Conservation (phyloP, 163 green algal genomes). For the Scenedesmus sp. region DNA sequence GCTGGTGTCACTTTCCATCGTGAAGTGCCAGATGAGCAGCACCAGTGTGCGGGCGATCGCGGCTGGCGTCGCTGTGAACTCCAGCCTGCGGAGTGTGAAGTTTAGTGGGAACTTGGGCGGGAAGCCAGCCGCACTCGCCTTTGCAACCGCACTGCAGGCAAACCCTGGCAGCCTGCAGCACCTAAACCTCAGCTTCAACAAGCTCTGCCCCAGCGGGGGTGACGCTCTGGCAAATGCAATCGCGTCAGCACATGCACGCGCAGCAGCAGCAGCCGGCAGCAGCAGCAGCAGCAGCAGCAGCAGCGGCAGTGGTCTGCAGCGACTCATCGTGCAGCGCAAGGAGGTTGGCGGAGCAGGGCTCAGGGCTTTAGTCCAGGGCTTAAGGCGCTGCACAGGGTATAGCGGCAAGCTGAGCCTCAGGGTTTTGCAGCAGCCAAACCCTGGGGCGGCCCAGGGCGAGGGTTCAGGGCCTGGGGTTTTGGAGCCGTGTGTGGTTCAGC, state of each 20-base stretch:
- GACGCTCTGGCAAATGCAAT: constrained; percentile 14
- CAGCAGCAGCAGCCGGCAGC: constrained; percentile 11
- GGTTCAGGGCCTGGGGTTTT: background rate
- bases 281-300: background rate
- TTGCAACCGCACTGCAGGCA: constrained; percentile 33
- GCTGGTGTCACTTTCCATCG: background rate
- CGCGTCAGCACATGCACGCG: background rate
- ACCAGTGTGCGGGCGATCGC: background rate
- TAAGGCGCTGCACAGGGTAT: background rate
- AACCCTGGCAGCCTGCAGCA: constrained; percentile 7
- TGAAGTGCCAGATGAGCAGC: constrained; percentile 24
- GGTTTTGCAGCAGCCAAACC: constrained; percentile 17
- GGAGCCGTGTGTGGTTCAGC: constrained; percentile 20
- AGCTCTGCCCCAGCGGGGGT: constrained; percentile 9
- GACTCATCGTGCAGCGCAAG: constrained; percentile 35
- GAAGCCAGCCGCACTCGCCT: constrained; percentile 5
- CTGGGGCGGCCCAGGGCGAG: background rate
- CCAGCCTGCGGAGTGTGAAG: background rate
- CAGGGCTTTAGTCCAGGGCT: background rate
- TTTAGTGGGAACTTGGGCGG: constrained; percentile 31
- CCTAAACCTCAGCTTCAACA: constrained; percentile 42
- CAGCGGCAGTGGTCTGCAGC: background rate
- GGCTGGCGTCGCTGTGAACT: background rate
- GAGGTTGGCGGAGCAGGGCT: constrained; percentile 34
- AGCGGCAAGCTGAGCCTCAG: constrained; percentile 22